phyloP scores from a whole-genome alignment of 208 protist species.

The Trypanosomatidae sp. region DNA sequence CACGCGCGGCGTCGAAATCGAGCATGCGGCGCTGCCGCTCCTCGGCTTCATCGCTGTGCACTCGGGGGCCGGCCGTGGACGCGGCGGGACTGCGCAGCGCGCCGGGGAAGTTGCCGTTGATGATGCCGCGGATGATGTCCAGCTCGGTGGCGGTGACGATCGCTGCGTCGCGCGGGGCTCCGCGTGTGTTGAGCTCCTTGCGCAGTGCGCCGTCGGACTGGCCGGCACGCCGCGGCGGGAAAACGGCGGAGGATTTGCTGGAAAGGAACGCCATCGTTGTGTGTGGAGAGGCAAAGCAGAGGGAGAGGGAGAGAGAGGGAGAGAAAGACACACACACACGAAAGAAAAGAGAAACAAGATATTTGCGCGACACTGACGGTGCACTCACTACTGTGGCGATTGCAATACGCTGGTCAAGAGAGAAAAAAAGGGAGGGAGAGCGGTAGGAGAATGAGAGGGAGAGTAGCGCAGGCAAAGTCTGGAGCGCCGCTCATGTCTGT shows the following conservation, averaged over 20 bases:
- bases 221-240: conserved; percentile 64
- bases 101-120: conserved; percentile 39
- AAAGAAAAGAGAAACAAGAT: no score
- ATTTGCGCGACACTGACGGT: no score
- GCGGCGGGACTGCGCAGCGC: conserved; percentile 3
- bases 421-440: background rate
- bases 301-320: no score
- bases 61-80: conserved; percentile 3
- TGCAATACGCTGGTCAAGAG: no score
- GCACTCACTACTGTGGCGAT: no score
- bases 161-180: conserved; percentile 67
- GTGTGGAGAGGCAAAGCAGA: no score
- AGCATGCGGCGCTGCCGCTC: conserved; percentile 79
- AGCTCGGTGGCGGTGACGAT: conserved; percentile 87
- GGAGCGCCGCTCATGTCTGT: no score
- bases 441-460: background rate
- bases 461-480: background rate
- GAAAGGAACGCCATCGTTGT: conserved; percentile 46
- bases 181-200: conserved; percentile 72
- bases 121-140: conserved; percentile 73
- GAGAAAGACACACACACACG: no score
- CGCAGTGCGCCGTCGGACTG: conserved; percentile 76
- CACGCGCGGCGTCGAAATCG: conserved; percentile 72
- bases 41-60: conserved; percentile 39
- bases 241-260: conserved; percentile 50